These are phyloP conservation scores for Crithidia expoeki DNA, from an alignment of 208 protist genomes.

Conservation along the genomic window DNA sequence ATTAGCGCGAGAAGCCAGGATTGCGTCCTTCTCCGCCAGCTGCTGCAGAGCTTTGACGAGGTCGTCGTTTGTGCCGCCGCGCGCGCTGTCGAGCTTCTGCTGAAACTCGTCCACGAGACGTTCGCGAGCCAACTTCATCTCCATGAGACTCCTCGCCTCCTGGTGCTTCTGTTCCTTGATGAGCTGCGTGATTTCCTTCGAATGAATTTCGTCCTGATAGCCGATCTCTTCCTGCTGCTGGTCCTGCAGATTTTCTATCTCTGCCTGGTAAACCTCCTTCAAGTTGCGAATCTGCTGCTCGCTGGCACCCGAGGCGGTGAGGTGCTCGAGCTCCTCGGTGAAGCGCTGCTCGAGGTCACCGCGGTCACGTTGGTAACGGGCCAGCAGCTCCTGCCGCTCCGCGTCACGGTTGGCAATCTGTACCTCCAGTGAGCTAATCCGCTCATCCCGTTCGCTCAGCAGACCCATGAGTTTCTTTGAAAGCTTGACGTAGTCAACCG, in stretches of 20 bases:
- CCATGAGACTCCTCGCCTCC: slow-evolving; percentile 72
- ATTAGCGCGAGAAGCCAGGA: slow-evolving; percentile 81
- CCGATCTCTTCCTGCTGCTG: slow-evolving; percentile 84
- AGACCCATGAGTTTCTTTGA: slow-evolving; percentile 73
- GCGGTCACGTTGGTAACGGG: slow-evolving; percentile 64
- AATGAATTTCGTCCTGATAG: slow-evolving; percentile 81
- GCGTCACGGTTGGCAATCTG: slow-evolving; percentile 80
- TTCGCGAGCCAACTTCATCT: slow-evolving; percentile 81
- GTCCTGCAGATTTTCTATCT: slow-evolving; percentile 84
- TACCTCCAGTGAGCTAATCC: slow-evolving; percentile 77
- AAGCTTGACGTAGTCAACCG: slow-evolving; percentile 87
- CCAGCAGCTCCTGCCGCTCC: slow-evolving; percentile 73
- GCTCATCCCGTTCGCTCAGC: slow-evolving; percentile 73
- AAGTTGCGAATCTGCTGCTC: slow-evolving; percentile 79
- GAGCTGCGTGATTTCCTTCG: slow-evolving; percentile 77
- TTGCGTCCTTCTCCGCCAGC: slow-evolving; percentile 79
- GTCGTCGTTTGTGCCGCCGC: slow-evolving; percentile 82
- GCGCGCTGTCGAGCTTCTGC: slow-evolving; percentile 74
- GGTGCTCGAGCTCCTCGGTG: slow-evolving; percentile 60
- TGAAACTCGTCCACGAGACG: slow-evolving; percentile 87
- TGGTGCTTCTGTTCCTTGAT: slow-evolving; percentile 83
- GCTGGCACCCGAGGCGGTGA: slow-evolving; percentile 61
- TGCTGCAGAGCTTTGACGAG: slow-evolving; percentile 67
- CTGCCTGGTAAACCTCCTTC: slow-evolving; percentile 77
- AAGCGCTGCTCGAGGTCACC: slow-evolving; percentile 60